Conservation (phyloP, 345 rosid species). For the Erysimum cheiranthoides region DNA sequence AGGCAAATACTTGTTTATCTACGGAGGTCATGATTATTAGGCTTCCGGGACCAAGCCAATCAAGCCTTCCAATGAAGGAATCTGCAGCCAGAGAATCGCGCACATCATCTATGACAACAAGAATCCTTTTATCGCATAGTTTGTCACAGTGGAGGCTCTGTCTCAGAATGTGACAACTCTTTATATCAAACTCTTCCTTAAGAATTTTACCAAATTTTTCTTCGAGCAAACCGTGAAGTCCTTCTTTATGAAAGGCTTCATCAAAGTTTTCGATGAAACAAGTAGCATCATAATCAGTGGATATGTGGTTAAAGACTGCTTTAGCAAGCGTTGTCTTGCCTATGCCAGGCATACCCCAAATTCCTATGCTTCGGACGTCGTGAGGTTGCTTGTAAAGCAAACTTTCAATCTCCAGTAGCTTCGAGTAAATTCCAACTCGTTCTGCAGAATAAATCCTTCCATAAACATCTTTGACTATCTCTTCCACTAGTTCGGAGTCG, state of each 20-base stretch:
- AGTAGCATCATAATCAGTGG: slow-evolving; percentile 26
- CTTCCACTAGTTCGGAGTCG: slow-evolving; percentile 21
- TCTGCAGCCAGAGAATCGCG: not conserved
- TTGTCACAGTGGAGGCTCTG: not conserved
- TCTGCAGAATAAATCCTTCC: not conserved
- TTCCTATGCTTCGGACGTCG: not conserved
- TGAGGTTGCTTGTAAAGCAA: not conserved
- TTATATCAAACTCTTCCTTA: not conserved
- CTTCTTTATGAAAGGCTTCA: not conserved
- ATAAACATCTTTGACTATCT: not conserved
- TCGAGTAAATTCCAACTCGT: slow-evolving; percentile 12
- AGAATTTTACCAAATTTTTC: not conserved
- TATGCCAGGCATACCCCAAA: slow-evolving; percentile 35
- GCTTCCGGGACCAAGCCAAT: slow-evolving; percentile 28
- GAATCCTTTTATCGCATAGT: slow-evolving; percentile 5
- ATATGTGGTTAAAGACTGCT: not conserved
- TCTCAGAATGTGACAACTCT: not conserved
- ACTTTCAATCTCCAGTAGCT: not conserved
- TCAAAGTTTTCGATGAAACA: slow-evolving; percentile 14
- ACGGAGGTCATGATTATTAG: slow-evolving; percentile 12
- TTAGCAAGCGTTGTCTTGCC: slow-evolving; percentile 36
- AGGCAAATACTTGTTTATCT: slow-evolving; percentile 8
- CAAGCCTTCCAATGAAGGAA: slow-evolving; percentile 5
- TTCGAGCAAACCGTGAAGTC: not conserved
- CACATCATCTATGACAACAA: slow-evolving; percentile 2